Evolutionary conservation across 495 filamentous ascomycete species (phyloP).

Genomic region (Penicillium goetzii): DNA sequence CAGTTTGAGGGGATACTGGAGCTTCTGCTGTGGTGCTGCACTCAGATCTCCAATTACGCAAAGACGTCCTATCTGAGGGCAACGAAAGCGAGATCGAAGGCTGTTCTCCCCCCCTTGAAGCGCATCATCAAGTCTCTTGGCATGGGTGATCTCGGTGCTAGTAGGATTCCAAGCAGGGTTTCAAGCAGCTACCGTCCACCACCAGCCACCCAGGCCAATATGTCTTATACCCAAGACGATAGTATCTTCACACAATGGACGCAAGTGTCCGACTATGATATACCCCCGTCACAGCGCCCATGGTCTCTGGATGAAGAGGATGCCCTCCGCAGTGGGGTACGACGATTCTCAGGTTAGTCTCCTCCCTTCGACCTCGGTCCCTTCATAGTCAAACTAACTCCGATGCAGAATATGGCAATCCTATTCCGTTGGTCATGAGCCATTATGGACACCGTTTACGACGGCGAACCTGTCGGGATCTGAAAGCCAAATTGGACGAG

Average conservation of each 20-base stretch:
- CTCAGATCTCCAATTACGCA: slow-evolving; percentile 5
- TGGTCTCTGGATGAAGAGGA: slow-evolving; percentile 1
- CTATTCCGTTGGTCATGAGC: not conserved
- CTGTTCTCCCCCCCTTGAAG: not conserved
- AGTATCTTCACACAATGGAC: slow-evolving; percentile 1
- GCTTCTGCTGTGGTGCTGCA: slow-evolving; percentile 8
- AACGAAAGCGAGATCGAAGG: not conserved
- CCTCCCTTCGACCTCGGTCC: not conserved
- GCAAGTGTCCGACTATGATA: slow-evolving; percentile 1
- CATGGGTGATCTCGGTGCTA: not conserved
- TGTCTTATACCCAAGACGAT: not conserved
- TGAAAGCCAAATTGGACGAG: slow-evolving; percentile 6
- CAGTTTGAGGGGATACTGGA: slow-evolving; percentile 10
- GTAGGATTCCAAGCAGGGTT: not conserved
- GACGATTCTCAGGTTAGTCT: slow-evolving; percentile 1
- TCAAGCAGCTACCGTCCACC: not conserved
- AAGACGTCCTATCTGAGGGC: not conserved
- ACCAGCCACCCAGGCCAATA: not conserved
- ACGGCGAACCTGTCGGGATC: slow-evolving; percentile 7
- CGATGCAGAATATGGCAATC: not conserved
- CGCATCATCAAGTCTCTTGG: slow-evolving; percentile 6
- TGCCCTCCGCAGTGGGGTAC: not conserved
- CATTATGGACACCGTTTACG: not conserved
- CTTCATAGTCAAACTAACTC: not conserved
- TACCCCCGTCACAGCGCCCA: not conserved